Evolutionary conservation across 1,284 basidiomycete species (phyloP), one percentile per base, ranked within the genome.

Genomic region (Ganoderma resinaceum): DNA sequence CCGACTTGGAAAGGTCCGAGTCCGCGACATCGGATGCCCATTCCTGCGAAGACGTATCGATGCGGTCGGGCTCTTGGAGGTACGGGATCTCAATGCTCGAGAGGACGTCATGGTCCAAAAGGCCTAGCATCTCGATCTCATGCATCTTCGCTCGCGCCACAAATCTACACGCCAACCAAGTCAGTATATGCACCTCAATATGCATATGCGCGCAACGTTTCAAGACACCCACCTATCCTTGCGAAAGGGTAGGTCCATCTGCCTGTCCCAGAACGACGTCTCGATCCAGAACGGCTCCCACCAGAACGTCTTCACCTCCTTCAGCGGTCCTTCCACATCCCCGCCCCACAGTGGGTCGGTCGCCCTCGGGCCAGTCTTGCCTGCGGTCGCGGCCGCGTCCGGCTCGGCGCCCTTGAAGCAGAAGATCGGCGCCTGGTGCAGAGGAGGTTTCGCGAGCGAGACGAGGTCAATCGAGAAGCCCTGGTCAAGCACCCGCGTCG

Each of bases 401-500:
- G 87, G 88, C 64, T 89, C 87, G 23, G 82, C 76, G 38, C 88
- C 88, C 75, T 86, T 80, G 78, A 95, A 98, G 75, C 92, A 92
- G 79, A 97, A 96, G 9, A 98, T 89, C 0, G 95, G 95, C 46
- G 92, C 96, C 72, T 93, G 92, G 77, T 99, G 97, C 35, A 99
- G 82, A 1, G 98, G 98, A 70, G 94, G 94, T 79, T 98, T 98
- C 43, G 95, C 91, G 46, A 99, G 86, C 57, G 93, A 94, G 61
- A 99, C 91, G 29, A 99, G 87, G 76, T 99, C 95, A 7, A 98
- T 82, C 0, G 92, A 91, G 71, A 97, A 92, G 0, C 98, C 98
- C 79, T 97, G 96, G 76, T 98, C 96, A 49, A 98, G 88, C 87
- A 99, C 91, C n/a, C 98, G 89, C 63, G 95, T 96, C 0, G 97